These are phyloP conservation scores for Calycina marina DNA, from an alignment of 2,329 filamentous ascomycete species.

Conservation along the genomic window DNA sequence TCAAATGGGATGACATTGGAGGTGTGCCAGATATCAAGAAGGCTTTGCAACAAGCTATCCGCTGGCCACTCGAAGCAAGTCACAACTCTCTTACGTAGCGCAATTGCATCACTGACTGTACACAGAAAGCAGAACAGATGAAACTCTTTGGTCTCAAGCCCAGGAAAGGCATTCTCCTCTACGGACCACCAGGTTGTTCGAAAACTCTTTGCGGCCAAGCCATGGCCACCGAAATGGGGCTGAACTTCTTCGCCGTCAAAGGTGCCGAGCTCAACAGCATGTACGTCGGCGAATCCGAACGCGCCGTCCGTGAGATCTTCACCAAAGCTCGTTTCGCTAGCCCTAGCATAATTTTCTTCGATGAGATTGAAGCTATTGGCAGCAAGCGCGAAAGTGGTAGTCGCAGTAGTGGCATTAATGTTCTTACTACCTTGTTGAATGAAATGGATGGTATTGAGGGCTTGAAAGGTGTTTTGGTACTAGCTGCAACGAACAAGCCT, in stretches of 20 bases:
- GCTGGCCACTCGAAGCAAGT: too few species aligned
- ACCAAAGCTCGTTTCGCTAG: constrained; percentile 70
- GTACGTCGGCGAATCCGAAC: constrained; percentile 93
- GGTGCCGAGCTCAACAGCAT: constrained; percentile 88
- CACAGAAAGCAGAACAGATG: constrained; percentile 34
- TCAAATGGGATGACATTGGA: constrained; percentile 78
- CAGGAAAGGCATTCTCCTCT: constrained; percentile 74
- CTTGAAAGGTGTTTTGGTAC: constrained; percentile 67
- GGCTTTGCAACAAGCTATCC: constrained; percentile 32
- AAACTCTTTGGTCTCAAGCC: constrained; percentile 37
- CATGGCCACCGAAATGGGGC: constrained; percentile 74
- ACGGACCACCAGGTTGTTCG: constrained; percentile 85
- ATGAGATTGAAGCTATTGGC: constrained; percentile 81
- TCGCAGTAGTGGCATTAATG: constrained; percentile 50
- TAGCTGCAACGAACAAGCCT: constrained; percentile 85
- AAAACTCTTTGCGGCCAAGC: constrained; percentile 90
- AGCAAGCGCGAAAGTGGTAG: constrained; percentile 31
- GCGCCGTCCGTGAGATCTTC: constrained; percentile 73
- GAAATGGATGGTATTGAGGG: constrained; percentile 94
- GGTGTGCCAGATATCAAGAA: constrained; percentile 66
- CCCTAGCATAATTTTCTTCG: constrained; percentile 91
- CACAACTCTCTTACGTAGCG: too few species aligned
- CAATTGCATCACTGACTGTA: too few species aligned
- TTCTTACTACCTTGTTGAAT: constrained; percentile 77
- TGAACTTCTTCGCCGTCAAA: constrained; percentile 92